These are phyloP conservation scores for Chalciporus sphaerocephalus DNA, from an alignment of 768 basidiomycete species.

Conservation along the genomic window DNA sequence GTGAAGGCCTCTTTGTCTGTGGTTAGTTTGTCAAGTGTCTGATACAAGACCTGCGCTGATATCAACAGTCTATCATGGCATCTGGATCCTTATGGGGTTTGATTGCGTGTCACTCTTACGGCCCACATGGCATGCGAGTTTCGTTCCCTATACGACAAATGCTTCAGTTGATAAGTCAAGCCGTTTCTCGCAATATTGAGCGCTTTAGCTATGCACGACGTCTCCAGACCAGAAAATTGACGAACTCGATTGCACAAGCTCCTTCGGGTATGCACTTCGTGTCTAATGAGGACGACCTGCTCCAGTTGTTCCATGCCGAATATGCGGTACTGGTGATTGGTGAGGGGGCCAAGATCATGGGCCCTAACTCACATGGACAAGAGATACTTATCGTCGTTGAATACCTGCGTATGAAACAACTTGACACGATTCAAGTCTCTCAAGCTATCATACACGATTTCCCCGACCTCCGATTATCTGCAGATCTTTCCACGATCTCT, in stretches of 20 bases:
- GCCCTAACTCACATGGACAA: conserved; percentile 66
- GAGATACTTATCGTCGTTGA: conserved; percentile 78
- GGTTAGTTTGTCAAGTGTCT: conserved; percentile 36
- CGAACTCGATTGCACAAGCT: conserved; percentile 65
- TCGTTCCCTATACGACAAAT: conserved; percentile 83
- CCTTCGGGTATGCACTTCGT: conserved; percentile 70
- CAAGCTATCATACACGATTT: conserved; percentile 66
- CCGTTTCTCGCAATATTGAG: conserved; percentile 77
- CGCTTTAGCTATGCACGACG: conserved; percentile 72
- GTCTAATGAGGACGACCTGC: conserved; percentile 73
- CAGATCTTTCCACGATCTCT: conserved; percentile 60
- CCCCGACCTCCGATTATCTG: conserved; percentile 61
- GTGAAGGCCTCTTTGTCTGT: conserved; percentile 85
- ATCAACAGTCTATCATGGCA: conserved; percentile 63
- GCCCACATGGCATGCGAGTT: conserved; percentile 73
- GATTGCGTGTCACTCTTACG: conserved; percentile 75
- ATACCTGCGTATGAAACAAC: conserved; percentile 71
- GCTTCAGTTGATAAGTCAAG: conserved; percentile 72
- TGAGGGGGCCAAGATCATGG: conserved; percentile 67
- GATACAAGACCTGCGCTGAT: background rate
- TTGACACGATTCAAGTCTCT: conserved; percentile 64
- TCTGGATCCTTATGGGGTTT: conserved; percentile 81
- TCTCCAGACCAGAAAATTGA: conserved; percentile 70
- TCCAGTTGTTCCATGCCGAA: conserved; percentile 75
- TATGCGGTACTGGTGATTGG: conserved; percentile 69